Evolutionary conservation across 1,139 yeast species (phyloP).

Genomic region (Blastobotrys persicus): DNA sequence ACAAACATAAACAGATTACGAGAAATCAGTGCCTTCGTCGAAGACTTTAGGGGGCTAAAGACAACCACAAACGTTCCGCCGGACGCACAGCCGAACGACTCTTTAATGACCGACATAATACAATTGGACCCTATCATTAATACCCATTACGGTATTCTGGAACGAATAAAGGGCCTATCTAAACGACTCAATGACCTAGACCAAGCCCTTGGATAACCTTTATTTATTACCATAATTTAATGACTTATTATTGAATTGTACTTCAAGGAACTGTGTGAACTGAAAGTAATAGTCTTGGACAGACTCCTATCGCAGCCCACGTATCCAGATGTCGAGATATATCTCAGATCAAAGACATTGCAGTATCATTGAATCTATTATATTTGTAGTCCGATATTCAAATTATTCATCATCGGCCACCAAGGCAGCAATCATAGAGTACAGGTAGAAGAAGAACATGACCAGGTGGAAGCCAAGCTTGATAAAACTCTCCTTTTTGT

Average conservation of each 20-base stretch:
- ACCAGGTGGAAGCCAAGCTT: constrained; percentile 89
- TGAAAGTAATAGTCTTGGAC: background rate
- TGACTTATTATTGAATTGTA: background rate
- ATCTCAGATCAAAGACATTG: no score
- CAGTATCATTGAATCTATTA: constrained; percentile 2
- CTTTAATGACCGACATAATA: constrained; percentile 4
- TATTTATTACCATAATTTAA: background rate
- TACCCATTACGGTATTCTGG: constrained; percentile 16
- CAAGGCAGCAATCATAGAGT: constrained; percentile 94
- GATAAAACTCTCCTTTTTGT: constrained; percentile 87
- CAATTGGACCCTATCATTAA: constrained; percentile 20
- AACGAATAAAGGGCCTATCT: constrained; percentile 16
- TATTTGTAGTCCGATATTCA: background rate
- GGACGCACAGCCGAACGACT: constrained; percentile 10
- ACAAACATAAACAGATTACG: constrained; percentile 16
- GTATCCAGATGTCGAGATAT: background rate
- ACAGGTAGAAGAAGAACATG: constrained; percentile 92
- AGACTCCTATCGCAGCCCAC: background rate
- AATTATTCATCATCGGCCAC: constrained; percentile 53
- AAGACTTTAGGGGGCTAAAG: constrained; percentile 17
- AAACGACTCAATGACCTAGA: constrained; percentile 9
- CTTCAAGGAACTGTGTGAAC: no score
- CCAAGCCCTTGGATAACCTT: constrained; percentile 2
- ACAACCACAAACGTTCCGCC: constrained; percentile 4
- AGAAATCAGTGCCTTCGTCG: constrained; percentile 21